Evolutionary conservation across 169 alveolate species (phyloP).

Genomic region (Neospora caninum): DNA sequence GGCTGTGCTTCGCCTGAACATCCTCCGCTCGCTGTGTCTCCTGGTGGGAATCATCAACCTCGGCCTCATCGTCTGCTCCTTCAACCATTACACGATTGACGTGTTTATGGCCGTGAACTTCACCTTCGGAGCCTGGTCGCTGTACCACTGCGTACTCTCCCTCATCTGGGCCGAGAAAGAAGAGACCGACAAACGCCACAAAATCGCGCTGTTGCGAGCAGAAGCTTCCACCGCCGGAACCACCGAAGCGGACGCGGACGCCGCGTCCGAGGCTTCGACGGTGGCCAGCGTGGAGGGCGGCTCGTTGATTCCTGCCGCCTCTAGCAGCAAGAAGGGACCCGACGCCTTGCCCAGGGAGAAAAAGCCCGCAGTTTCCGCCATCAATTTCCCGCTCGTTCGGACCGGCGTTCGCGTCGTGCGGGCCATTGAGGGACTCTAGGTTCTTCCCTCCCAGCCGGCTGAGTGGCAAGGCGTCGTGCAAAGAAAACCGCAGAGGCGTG

Average conservation of each 20-base stretch:
- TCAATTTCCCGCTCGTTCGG: neutral
- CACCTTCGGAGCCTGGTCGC: conserved; percentile 13
- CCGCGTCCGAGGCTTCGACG: neutral
- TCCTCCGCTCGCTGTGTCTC: conserved; percentile 10
- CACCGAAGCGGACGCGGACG: neutral
- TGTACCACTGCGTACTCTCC: neutral
- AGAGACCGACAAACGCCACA: neutral
- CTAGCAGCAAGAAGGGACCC: neutral
- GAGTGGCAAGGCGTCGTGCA: too few relatives aligned
- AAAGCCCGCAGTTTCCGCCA: neutral
- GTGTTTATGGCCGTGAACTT: conserved; percentile 26
- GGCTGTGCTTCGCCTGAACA: neutral
- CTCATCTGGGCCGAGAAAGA: conserved; percentile 33
- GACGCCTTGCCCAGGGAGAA: neutral
- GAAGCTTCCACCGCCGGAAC: neutral
- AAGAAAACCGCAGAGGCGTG: too few relatives aligned
- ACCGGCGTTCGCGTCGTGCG: neutral
- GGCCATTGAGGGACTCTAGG: conserved; percentile 11
- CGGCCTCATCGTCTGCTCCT: neutral
- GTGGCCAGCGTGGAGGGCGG: neutral
- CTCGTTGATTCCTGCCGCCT: neutral
- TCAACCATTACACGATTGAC: conserved; percentile 27
- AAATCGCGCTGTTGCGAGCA: neutral
- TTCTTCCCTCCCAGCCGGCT: neutral
- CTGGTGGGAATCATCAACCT: neutral